These are phyloP conservation scores for Diaporthe velutina DNA, from an alignment of 2,329 filamentous ascomycete genomes.

Conservation along the genomic window DNA sequence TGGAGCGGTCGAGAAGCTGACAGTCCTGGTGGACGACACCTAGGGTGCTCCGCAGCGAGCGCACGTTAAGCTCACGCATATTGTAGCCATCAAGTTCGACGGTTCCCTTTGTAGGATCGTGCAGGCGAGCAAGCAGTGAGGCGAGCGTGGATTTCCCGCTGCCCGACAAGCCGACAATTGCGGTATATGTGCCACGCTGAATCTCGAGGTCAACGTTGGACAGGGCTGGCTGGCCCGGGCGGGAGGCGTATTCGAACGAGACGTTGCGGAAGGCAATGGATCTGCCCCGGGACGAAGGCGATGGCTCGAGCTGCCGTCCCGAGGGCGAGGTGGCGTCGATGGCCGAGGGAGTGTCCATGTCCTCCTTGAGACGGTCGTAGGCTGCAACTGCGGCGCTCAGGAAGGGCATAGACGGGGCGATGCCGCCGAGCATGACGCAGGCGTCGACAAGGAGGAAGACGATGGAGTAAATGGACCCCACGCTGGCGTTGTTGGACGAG, in stretches of 20 bases:
- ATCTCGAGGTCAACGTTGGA: background rate
- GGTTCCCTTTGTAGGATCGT: background rate
- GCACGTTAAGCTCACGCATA: background rate
- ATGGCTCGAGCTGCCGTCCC: background rate
- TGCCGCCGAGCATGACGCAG: background rate
- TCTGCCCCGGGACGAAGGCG: background rate
- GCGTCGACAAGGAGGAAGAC: background rate
- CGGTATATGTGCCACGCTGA: background rate
- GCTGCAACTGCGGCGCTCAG: background rate
- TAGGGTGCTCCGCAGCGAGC: background rate
- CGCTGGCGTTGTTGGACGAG: background rate
- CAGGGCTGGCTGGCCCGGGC: background rate
- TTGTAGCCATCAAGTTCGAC: slow-evolving; percentile 1
- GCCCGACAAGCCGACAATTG: background rate
- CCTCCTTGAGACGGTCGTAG: background rate
- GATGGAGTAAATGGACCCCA: background rate
- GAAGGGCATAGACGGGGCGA: slow-evolving; percentile 9
- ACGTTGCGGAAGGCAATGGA: background rate
- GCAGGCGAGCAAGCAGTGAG: background rate
- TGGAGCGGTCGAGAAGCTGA: background rate
- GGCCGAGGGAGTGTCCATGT: slow-evolving; percentile 1
- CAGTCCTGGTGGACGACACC: slow-evolving; percentile 8
- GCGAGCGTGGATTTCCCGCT: background rate
- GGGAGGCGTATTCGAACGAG: slow-evolving; percentile 2
- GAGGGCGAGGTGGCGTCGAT: background rate